Evolutionary conservation across 768 basidiomycete species (phyloP).

Genomic region (Suillus subluteus): DNA sequence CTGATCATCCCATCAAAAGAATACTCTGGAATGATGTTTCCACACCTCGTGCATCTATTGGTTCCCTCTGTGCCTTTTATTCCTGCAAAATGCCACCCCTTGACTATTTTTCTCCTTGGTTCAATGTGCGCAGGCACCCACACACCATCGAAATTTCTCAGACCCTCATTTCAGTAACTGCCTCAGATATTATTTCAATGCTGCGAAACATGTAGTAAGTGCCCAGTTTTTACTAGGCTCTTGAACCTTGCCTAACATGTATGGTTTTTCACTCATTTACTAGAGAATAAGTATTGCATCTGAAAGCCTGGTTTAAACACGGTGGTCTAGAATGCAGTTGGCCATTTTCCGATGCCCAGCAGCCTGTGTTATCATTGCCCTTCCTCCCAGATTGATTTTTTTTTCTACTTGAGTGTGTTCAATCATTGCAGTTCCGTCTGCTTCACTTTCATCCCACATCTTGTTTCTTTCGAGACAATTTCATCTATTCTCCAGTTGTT

Average conservation of each 20-base stretch:
- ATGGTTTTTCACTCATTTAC: background rate
- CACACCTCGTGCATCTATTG: constrained; percentile 1
- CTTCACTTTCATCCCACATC: too few species aligned
- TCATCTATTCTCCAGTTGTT: too few species aligned
- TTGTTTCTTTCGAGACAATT: too few species aligned
- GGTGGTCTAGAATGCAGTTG: too few species aligned
- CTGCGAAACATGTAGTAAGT: background rate
- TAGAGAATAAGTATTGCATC: too few species aligned
- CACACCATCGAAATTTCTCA: background rate
- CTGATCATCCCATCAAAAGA: background rate
- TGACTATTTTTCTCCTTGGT: background rate
- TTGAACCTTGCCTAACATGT: constrained; percentile 1
- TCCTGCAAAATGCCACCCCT: background rate
- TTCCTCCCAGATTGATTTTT: too few species aligned
- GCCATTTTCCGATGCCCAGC: too few species aligned
- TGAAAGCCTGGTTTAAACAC: too few species aligned
- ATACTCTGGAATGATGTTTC: background rate
- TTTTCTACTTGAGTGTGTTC: too few species aligned
- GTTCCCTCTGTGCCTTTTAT: background rate
- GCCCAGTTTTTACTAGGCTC: background rate
- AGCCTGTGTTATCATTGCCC: too few species aligned
- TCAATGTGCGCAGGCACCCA: background rate
- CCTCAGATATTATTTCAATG: background rate
- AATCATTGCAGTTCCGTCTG: too few species aligned
- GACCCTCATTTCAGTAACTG: background rate